Percentiles rank a stretch among this genome's conserved stretches.
phyloP scores from a whole-genome alignment of 1,284 basidiomycete species.

The Ustilago shanxiensis region DNA sequence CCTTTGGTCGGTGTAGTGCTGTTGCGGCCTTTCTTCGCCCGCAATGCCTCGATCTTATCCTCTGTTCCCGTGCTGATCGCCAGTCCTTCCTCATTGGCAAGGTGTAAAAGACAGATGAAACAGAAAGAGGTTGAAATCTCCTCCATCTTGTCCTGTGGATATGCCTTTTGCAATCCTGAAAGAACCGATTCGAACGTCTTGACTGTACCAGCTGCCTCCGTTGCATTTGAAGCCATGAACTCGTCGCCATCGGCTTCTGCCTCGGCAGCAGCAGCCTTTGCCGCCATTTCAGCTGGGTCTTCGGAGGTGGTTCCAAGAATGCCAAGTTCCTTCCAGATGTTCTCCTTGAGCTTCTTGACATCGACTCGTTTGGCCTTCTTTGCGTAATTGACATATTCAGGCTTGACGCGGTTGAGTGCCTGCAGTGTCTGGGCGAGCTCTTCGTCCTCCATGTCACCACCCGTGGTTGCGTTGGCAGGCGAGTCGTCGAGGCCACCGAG shows the following conservation, averaged over 20 bases:
- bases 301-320: conserved; percentile 36
- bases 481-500: conserved; percentile 39
- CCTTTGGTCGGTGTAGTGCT: conserved; percentile 41
- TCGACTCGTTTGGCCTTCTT: conserved; percentile 97
- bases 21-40: conserved; percentile 44
- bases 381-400: conserved; percentile 92
- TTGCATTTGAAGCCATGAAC: conserved; percentile 18
- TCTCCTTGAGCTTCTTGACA: conserved; percentile 95
- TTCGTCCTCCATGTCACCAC: conserved; percentile 77
- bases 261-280: conserved; percentile 17
- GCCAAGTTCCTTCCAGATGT: conserved; percentile 90
- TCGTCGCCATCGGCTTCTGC: conserved; percentile 36
- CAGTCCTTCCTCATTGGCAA: conserved; percentile 94
- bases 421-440: conserved; percentile 86
- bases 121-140: conserved; percentile 99
- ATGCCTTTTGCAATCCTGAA: conserved; percentile 81
- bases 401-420: conserved; percentile 80
- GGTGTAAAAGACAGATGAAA: conserved; percentile 95
- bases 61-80: conserved; percentile 55
- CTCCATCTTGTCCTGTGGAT: conserved; percentile 92
- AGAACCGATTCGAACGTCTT: conserved; percentile 83
- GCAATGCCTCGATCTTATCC: conserved; percentile 40
- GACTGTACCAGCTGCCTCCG: conserved; percentile 22
- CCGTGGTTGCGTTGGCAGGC: conserved; percentile 61
- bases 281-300: conserved; percentile 23